These are phyloP conservation scores for Arctostaphylos glauca DNA, from an alignment of 148 eudicot genomes.

Conservation along the genomic window DNA sequence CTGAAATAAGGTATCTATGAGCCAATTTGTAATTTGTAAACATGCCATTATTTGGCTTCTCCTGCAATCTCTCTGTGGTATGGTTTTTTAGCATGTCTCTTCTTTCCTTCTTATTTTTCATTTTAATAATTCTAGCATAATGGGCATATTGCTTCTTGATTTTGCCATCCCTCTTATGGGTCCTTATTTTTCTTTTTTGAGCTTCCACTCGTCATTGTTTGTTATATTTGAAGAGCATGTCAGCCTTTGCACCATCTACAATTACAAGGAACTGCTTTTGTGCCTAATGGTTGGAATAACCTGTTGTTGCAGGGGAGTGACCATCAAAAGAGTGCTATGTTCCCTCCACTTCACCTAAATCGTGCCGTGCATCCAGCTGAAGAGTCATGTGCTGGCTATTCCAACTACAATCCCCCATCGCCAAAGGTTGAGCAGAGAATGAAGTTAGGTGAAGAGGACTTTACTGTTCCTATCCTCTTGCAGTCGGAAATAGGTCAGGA, in stretches of 20 bases:
- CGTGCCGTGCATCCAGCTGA: conserved; percentile 37
- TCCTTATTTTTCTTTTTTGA: neutral
- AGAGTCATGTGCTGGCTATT: conserved; percentile 30
- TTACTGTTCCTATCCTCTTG: conserved; percentile 71
- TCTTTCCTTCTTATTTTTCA: neutral
- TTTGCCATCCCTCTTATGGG: neutral
- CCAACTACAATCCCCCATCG: conserved; percentile 34
- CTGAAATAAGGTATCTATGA: neutral
- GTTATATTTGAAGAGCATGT: neutral
- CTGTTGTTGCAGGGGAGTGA: conserved; percentile 41
- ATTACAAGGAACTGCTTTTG: no score
- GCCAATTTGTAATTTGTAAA: conserved; percentile 1
- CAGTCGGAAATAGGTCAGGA: conserved; percentile 35
- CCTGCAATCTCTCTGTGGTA: neutral
- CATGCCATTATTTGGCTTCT: conserved; percentile 5
- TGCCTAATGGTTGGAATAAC: neutral
- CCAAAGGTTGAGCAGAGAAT: conserved; percentile 31
- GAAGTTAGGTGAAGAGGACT: conserved; percentile 71
- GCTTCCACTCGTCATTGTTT: neutral
- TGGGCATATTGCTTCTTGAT: neutral
- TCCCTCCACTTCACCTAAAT: conserved; percentile 38
- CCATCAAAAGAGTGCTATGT: conserved; percentile 36
- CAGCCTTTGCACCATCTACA: neutral
- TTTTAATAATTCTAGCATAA: neutral
- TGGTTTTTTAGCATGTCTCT: neutral